Evolutionary conservation across 2,329 filamentous ascomycete species (phyloP), one percentile per base, ranked within the genome.

Genomic region (Fusarium bulbicola): DNA sequence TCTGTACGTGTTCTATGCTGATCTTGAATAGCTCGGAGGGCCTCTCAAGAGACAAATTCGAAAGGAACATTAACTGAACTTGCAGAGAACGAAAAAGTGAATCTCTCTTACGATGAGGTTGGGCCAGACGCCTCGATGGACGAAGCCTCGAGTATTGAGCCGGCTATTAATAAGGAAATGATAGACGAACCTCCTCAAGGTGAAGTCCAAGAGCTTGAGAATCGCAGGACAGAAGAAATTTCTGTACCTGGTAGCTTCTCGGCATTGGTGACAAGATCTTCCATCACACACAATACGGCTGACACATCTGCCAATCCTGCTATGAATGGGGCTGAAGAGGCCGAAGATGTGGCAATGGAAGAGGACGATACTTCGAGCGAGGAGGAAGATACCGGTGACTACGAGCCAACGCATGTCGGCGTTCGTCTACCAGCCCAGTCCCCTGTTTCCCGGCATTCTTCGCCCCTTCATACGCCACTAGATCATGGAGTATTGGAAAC

Each of bases 361-460:
- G 74, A 76, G 43, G 74, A 57, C 37, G 64, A 49, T 18, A 68
- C 68, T 52, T 75, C 63, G 7, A 74, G 73, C 40, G 62, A 67
- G 39, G 70, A 74, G 36, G 74, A 77, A 32, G 75, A 69, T 30
- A 87, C 87, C 5, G 88, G 90, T 66, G 85, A 82, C 54, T 90
- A 90, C 74, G 88, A 91, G 70, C 88, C 88, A 53, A 87, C 87
- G 24, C 86, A 85, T 60, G 83, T 82, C n/a, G 72, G 64, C 14
- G 32, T 76, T 42, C 63, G 72, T 47, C 52, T 77, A n/a, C 63
- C 62, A 43, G 54, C 54, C 32, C 58, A 66, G 18, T 52, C 74
- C 30, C 43, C 65, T 39, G 42, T 49, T 26, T 57, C 43, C 18
- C 53, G 56, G 40, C 52, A 57, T 39, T 59, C 52, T 11, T 64